Base-by-base conservation (phyloP, 768 basidiomycete genomes). In the Lactarius sp. region DNA sequence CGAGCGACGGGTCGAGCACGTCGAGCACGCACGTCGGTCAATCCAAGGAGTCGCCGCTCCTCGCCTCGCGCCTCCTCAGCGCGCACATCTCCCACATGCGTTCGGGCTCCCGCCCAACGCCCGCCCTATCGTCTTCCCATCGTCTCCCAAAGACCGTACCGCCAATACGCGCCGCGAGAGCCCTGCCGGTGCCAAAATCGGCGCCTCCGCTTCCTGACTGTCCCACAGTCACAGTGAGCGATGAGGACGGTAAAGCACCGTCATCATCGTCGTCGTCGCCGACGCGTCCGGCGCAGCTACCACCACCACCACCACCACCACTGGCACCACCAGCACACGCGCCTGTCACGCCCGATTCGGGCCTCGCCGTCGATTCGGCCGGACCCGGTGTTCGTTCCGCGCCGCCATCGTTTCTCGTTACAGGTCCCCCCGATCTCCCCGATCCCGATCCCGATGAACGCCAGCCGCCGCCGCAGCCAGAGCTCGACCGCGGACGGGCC, bases 41-140 rank as follows among this genome's bases (percentile, higher is more conserved):
- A 8, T 20, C 9, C 13, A 18, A 12, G 22, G 51, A 49, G 16
- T 20, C 47, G 31, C 54, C 22, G 16, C 18, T 18, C 6, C 16
- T 53, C 52, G 47, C 20, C 3, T 7, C 61, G 18, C 34, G 46
- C 2, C 52, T 54, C 52, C 53, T 60, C 39, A 60, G 20, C 20
- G 39, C 12, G 16, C 39, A 44, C 18, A 50, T 59, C 42, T 18
- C 54, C 36, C 33, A 4, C 39, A 52, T 56, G 59, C 57, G 58
- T 14, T 60, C 66, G 1, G 62, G 66, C 34, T 56, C 55, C 9
- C 59, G 54, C 31, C 59, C 56, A 6, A 4, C 33, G 46, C 36
- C 50, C 12, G 16, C 50, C 3, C 18, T 33, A 18, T 14, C 18
- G 8, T 14, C 47, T 9, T 16, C 22, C 36, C 20, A 18, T 46